A percentile compares a stretch with the other conserved stretches of the same genome.
These are phyloP conservation scores for Heritiera fomes DNA, from an alignment of 345 rosid genomes.

Conservation along the genomic window DNA sequence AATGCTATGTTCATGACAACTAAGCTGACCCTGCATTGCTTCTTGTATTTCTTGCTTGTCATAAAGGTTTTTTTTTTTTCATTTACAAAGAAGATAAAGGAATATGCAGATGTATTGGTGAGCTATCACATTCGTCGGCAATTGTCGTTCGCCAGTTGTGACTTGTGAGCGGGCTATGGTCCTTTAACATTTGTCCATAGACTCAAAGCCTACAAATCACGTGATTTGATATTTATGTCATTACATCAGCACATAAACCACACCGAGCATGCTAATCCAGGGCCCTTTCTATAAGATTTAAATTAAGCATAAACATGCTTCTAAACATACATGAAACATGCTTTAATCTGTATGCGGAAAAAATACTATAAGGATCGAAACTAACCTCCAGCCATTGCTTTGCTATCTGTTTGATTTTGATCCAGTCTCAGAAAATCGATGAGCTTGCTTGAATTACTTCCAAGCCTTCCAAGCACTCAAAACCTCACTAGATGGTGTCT, in stretches of 20 bases:
- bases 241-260: not conserved
- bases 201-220: constrained; percentile 25
- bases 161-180: constrained; percentile 13
- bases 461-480: too few species aligned
- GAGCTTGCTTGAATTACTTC: too few species aligned
- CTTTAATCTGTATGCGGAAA: too few species aligned
- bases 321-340: too few species aligned
- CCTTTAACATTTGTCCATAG: constrained; percentile 1
- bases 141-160: not conserved
- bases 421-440: too few species aligned
- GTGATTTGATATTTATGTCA: constrained; percentile 25
- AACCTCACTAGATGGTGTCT: too few species aligned
- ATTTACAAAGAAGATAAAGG: not conserved
- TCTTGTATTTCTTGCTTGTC: not conserved
- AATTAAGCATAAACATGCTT: too few species aligned
- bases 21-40: not conserved
- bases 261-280: not conserved
- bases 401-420: too few species aligned
- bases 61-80: not conserved
- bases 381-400: too few species aligned
- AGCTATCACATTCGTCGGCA: constrained; percentile 10
- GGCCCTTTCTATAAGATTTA: too few species aligned
- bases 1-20: not conserved
- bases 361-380: too few species aligned
- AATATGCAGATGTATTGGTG: not conserved